Conservation (phyloP, 192 early-diverging fungal genomes). For the Backusella circina region DNA sequence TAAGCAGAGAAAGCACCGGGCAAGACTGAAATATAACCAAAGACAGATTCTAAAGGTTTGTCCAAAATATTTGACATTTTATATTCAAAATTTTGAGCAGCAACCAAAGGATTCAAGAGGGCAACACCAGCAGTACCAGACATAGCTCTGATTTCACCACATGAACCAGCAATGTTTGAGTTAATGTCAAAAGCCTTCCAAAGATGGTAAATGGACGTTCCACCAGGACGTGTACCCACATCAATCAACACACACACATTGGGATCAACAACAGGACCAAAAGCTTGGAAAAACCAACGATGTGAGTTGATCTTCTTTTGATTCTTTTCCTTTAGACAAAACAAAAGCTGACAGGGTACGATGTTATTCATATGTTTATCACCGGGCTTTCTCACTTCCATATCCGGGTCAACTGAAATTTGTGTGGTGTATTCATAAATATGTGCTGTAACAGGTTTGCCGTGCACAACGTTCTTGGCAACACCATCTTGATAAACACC, state of each 20-base stretch:
- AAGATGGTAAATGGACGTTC: slow-evolving; percentile 67
- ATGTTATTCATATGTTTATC: slow-evolving; percentile 53
- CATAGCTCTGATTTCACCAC: slow-evolving; percentile 79
- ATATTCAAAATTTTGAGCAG: slow-evolving; percentile 83
- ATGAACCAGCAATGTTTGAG: slow-evolving; percentile 73
- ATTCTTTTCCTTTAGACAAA: slow-evolving; percentile 92
- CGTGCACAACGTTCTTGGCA: slow-evolving; percentile 62
- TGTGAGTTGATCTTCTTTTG: slow-evolving; percentile 88
- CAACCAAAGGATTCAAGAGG: slow-evolving; percentile 72
- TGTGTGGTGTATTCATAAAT: slow-evolving; percentile 78
- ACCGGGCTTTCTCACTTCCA: slow-evolving; percentile 58
- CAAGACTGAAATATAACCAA: slow-evolving; percentile 82
- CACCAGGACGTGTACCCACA: slow-evolving; percentile 78
- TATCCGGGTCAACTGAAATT: slow-evolving; percentile 66
- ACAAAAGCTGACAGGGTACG: slow-evolving; percentile 77
- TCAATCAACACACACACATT: slow-evolving; percentile 65
- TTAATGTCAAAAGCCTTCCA: slow-evolving; percentile 80
- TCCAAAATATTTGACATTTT: slow-evolving; percentile 76
- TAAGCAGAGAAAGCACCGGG: slow-evolving; percentile 85
- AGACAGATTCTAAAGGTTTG: slow-evolving; percentile 76
- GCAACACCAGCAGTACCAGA: slow-evolving; percentile 43
- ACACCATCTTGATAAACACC: slow-evolving; percentile 79
- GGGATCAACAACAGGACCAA: slow-evolving; percentile 53
- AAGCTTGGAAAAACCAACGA: slow-evolving; percentile 69
- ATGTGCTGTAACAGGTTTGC: slow-evolving; percentile 65